Percentiles rank a stretch among this genome's conserved stretches.
Conservation (phyloP, 2,329 filamentous ascomycete species). For the Hypoxylon sp. region DNA sequence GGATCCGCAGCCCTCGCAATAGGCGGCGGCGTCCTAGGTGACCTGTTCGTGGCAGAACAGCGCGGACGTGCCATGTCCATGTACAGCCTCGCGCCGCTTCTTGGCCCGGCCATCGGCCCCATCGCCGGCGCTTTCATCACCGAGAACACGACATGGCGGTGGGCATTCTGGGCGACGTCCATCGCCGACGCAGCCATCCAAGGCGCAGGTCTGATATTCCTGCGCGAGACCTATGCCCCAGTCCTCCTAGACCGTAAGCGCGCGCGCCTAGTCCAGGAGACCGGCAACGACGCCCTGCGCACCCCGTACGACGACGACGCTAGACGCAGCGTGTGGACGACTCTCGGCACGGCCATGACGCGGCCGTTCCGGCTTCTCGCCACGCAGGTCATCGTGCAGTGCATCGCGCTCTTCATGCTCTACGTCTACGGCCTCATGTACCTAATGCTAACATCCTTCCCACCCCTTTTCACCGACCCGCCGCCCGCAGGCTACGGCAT, state of each 20-base stretch:
- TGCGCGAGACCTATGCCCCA: conserved; percentile 77
- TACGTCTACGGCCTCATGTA: conserved; percentile 69
- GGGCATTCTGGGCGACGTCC: conserved; percentile 79
- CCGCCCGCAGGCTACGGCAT: conserved; percentile 53
- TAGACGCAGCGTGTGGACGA: conserved; percentile 51
- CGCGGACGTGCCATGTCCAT: conserved; percentile 74
- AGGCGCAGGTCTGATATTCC: conserved; percentile 69
- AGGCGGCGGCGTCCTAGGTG: conserved; percentile 53
- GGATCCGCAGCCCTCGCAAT: conserved; percentile 68
- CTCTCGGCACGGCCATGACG: conserved; percentile 59
- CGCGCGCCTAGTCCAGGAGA: conserved; percentile 69
- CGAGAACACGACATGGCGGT: conserved; percentile 77
- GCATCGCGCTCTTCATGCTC: conserved; percentile 67
- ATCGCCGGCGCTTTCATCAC: conserved; percentile 77
- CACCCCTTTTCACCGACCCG: conserved; percentile 59
- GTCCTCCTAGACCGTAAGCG: conserved; percentile 73
- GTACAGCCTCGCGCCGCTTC: conserved; percentile 74
- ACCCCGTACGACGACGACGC: conserved; percentile 68
- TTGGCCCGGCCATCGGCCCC: conserved; percentile 76
- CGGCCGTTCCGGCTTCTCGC: conserved; percentile 67
- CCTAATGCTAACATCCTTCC: conserved; percentile 66
- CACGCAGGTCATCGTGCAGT: conserved; percentile 67
- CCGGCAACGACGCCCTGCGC: conserved; percentile 64
- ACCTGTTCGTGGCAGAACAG: conserved; percentile 71
- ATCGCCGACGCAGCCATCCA: conserved; percentile 75